phyloP scores from a whole-genome alignment of 2,329 filamentous ascomycete species.

The Colletotrichum gigasporum region DNA sequence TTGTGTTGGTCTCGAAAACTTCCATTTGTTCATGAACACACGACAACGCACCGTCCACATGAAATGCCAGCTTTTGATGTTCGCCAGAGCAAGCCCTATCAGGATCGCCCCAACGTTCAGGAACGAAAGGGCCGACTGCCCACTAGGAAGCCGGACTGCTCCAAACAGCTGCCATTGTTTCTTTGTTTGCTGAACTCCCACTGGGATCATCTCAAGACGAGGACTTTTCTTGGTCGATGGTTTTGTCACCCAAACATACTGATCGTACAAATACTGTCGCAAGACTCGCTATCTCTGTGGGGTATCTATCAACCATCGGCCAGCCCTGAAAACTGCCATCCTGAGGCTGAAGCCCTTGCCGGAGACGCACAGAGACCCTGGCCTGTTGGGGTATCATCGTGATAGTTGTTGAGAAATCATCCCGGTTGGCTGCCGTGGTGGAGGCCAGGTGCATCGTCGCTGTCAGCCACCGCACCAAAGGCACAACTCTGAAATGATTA shows the following conservation, averaged over 20 bases:
- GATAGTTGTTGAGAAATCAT: neutral
- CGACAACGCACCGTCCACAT: slow-evolving; percentile 9
- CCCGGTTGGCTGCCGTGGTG: neutral
- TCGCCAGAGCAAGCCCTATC: neutral
- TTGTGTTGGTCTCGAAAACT: neutral
- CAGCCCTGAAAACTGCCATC: neutral
- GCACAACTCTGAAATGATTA: too few relatives aligned
- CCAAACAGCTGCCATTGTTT: neutral
- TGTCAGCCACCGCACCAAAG: too few relatives aligned
- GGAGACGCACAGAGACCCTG: neutral
- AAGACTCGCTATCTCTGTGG: too few relatives aligned
- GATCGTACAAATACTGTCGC: too few relatives aligned
- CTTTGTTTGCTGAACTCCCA: neutral
- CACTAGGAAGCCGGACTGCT: neutral
- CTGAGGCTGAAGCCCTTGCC: neutral
- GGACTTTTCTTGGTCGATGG: too few relatives aligned
- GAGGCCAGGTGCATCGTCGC: too few relatives aligned
- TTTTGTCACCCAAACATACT: too few relatives aligned
- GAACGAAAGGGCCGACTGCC: neutral
- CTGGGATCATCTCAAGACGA: too few relatives aligned
- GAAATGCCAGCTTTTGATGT: slow-evolving; percentile 16
- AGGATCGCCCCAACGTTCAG: neutral
- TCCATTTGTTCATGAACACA: too few relatives aligned
- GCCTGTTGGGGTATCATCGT: neutral
- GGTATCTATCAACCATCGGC: too few relatives aligned